These are phyloP conservation scores for Moricandia arvensis DNA, from an alignment of 345 rosid species.

Conservation along the genomic window DNA sequence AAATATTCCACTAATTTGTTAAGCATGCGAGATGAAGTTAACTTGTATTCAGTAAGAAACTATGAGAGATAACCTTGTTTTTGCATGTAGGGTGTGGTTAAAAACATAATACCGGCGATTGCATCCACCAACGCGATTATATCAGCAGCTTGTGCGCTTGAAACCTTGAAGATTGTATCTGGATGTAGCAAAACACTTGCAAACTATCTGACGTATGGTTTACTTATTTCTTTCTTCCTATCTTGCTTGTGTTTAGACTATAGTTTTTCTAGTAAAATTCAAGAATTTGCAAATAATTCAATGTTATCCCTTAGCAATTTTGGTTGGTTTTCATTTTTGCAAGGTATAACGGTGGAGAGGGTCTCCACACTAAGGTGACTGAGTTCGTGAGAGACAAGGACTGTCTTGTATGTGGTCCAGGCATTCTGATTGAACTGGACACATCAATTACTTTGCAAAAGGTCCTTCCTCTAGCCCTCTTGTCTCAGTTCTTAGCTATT, in stretches of 20 bases:
- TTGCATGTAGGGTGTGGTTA: conserved; percentile 75
- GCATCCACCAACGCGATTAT: conserved; percentile 97
- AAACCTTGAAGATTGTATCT: conserved; percentile 91
- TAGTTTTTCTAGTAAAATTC: not conserved
- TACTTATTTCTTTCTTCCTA: not conserved
- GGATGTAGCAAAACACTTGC: conserved; percentile 93
- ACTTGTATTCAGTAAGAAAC: not conserved
- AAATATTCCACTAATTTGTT: not conserved
- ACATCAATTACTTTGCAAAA: conserved; percentile 65
- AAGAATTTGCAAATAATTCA: conserved; percentile 3
- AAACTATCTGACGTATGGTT: conserved; percentile 76
- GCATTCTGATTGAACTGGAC: conserved; percentile 78
- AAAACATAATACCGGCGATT: conserved; percentile 96
- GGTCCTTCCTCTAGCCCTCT: conserved; percentile 48
- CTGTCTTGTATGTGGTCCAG: conserved; percentile 97
- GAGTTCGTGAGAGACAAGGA: conserved; percentile 77
- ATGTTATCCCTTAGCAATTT: conserved; percentile 5
- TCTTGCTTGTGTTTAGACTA: not conserved
- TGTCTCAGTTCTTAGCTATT: not conserved
- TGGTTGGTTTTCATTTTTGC: conserved; percentile 25
- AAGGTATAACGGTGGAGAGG: conserved; percentile 90
- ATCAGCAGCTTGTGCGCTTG: conserved; percentile 90
- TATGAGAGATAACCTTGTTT: conserved; percentile 1
- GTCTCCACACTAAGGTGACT: conserved; percentile 83
- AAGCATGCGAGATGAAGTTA: no score